A percentile compares a stretch with the other conserved stretches of the same genome.
Conservation (phyloP, 202 grass and related monocot genomes). For the Zizania palustris region DNA sequence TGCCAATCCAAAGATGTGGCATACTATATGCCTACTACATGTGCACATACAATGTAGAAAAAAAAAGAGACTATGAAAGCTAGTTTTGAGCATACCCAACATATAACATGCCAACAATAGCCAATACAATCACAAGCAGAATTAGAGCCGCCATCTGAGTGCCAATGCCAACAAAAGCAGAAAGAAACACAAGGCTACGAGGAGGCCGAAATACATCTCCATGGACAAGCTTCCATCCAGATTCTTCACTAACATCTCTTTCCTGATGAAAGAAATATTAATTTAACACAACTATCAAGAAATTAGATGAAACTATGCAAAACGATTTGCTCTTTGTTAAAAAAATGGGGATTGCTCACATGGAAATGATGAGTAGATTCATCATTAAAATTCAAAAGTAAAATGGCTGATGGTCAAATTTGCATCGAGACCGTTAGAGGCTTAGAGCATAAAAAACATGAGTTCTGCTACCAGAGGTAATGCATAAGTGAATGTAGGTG, state of each 20-base stretch:
- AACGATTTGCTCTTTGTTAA: slow-evolving; percentile 5
- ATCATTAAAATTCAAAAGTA: slow-evolving; percentile 11
- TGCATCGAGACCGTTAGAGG: not conserved
- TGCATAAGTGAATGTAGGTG: slow-evolving; percentile 15
- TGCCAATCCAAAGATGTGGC: not conserved
- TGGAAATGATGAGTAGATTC: not conserved
- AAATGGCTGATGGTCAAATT: not conserved
- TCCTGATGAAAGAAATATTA: slow-evolving; percentile 53
- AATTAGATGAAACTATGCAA: slow-evolving; percentile 11
- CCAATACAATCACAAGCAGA: slow-evolving; percentile 88
- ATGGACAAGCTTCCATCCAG: slow-evolving; percentile 99
- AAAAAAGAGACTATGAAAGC: not conserved
- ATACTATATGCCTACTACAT: slow-evolving; percentile 5
- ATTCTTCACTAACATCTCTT: slow-evolving; percentile 97
- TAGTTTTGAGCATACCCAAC: slow-evolving; percentile 68
- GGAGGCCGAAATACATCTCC: slow-evolving; percentile 97
- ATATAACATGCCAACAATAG: slow-evolving; percentile 94
- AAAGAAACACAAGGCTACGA: slow-evolving; percentile 63
- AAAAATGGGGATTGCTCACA: slow-evolving; percentile 13
- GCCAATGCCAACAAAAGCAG: slow-evolving; percentile 89
- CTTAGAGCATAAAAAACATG: not conserved
- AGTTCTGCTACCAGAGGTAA: slow-evolving; percentile 6
- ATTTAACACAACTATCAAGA: slow-evolving; percentile 11
- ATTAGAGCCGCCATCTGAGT: slow-evolving; percentile 81
- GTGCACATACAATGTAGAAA: slow-evolving; percentile 22